A percentile compares a stretch with the other conserved stretches of the same genome.
Conservation (phyloP, 2,329 filamentous ascomycete genomes). For the Ilyonectria destructans region DNA sequence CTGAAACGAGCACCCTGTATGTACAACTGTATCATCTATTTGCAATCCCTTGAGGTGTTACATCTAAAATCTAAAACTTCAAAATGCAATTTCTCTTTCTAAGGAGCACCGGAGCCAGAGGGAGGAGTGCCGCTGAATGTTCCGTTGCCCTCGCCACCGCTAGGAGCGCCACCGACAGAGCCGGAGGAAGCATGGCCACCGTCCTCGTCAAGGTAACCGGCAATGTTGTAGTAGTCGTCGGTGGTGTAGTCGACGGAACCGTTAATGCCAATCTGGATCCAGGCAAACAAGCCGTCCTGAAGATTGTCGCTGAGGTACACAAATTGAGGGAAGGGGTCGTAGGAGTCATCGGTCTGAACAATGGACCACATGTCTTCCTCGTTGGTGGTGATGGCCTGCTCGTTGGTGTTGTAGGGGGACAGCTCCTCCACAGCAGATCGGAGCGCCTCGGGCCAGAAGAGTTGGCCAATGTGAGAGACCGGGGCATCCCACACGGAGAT, state of each 20-base stretch:
- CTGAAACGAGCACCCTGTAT: background rate
- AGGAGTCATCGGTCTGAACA: conserved; percentile 60
- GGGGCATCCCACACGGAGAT: conserved; percentile 36
- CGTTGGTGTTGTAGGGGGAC: conserved; percentile 62
- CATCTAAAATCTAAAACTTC: background rate
- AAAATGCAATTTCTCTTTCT: background rate
- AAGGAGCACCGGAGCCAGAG: background rate
- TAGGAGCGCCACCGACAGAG: background rate
- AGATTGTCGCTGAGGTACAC: conserved; percentile 69
- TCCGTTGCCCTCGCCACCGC: background rate
- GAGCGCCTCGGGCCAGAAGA: conserved; percentile 74
- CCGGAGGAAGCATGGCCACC: conserved; percentile 18
- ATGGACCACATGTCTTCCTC: conserved; percentile 59
- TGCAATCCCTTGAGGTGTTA: background rate
- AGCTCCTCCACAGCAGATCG: conserved; percentile 63
- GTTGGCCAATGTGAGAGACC: conserved; percentile 72
- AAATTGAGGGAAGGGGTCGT: conserved; percentile 73
- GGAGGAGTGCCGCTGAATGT: background rate
- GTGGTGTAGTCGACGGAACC: conserved; percentile 23
- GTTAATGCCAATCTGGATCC: conserved; percentile 69
- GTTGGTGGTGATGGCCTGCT: conserved; percentile 62
- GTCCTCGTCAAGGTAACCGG: conserved; percentile 28
- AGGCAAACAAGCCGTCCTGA: conserved; percentile 67
- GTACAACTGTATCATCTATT: background rate
- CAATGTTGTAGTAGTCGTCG: conserved; percentile 29